A percentile compares a stretch with the other conserved stretches of the same genome.
phyloP scores from a whole-genome alignment of 495 filamentous ascomycete genomes.

The Hypoxylon intermedium region DNA sequence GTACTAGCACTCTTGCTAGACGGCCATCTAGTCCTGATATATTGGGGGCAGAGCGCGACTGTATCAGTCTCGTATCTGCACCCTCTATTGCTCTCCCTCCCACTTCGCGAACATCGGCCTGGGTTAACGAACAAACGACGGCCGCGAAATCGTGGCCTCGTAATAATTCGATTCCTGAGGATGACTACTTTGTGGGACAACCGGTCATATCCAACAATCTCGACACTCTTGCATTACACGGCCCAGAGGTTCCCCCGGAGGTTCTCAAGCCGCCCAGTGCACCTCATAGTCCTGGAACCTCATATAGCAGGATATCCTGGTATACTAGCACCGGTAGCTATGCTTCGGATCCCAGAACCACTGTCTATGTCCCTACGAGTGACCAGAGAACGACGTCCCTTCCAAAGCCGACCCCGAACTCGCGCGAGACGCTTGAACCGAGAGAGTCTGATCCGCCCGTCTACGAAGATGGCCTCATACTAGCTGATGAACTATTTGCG shows the following conservation, averaged over 20 bases:
- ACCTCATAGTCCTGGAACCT: slow-evolving; percentile 24
- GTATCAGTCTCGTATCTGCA: slow-evolving; percentile 28
- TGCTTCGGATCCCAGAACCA: slow-evolving; percentile 27
- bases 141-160: slow-evolving; percentile 28
- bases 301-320: slow-evolving; percentile 29
- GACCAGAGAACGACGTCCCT: slow-evolving; percentile 37
- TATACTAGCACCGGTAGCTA: slow-evolving; percentile 34
- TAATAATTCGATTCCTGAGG: slow-evolving; percentile 30
- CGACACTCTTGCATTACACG: slow-evolving; percentile 23
- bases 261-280: slow-evolving; percentile 3
- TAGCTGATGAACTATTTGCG: slow-evolving; percentile 25
- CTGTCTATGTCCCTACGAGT: slow-evolving; percentile 32
- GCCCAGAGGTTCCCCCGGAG: slow-evolving; percentile 20
- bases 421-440: not conserved
- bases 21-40: slow-evolving; percentile 38
- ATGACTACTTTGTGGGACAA: slow-evolving; percentile 23
- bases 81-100: slow-evolving; percentile 8
- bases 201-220: slow-evolving; percentile 32
- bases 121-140: slow-evolving; percentile 37
- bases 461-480: slow-evolving; percentile 34
- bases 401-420: not conserved
- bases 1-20: slow-evolving; percentile 13
- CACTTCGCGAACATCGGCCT: slow-evolving; percentile 32
- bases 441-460: not conserved
- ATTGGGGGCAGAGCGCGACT: slow-evolving; percentile 33